phyloP scores from a whole-genome alignment of 23 red algal species.

The Gracilaria domingensis region DNA sequence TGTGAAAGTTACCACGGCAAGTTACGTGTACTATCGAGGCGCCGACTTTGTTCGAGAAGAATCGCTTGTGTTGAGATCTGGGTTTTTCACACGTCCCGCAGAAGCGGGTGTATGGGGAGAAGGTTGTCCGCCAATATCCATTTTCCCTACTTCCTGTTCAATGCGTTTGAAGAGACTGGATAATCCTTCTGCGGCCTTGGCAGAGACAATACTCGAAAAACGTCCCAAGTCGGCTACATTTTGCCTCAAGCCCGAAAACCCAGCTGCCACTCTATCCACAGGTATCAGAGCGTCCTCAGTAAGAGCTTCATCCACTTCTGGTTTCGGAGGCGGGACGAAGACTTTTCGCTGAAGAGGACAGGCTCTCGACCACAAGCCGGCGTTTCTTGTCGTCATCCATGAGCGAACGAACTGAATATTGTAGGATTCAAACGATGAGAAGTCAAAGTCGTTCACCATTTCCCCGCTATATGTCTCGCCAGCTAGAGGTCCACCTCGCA shows the following conservation, averaged over 20 bases:
- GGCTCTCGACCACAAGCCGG: constrained; percentile 56
- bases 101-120: constrained; percentile 24
- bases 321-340: constrained; percentile 50
- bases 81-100: neutral
- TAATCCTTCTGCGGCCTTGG: constrained; percentile 57
- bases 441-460: constrained; percentile 52
- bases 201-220: constrained; percentile 52
- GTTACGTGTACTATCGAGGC: constrained; percentile 6
- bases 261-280: constrained; percentile 68
- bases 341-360: neutral
- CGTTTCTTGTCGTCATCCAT: constrained; percentile 73
- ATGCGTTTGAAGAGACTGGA: constrained; percentile 61
- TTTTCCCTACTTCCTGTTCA: constrained; percentile 57
- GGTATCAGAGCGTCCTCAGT: constrained; percentile 57
- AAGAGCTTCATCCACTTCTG: constrained; percentile 63
- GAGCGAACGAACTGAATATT: constrained; percentile 53
- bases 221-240: constrained; percentile 63
- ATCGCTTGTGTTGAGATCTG: neutral
- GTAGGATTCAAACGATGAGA: constrained; percentile 52
- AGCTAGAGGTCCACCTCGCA: constrained; percentile 40
- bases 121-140: constrained; percentile 39
- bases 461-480: constrained; percentile 67
- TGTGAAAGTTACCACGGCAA: neutral
- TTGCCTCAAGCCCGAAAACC: constrained; percentile 53
- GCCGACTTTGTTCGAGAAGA: constrained; percentile 3